phyloP scores from a whole-genome alignment of 2,329 filamentous ascomycete genomes.

The Cladosporium colombiae region DNA sequence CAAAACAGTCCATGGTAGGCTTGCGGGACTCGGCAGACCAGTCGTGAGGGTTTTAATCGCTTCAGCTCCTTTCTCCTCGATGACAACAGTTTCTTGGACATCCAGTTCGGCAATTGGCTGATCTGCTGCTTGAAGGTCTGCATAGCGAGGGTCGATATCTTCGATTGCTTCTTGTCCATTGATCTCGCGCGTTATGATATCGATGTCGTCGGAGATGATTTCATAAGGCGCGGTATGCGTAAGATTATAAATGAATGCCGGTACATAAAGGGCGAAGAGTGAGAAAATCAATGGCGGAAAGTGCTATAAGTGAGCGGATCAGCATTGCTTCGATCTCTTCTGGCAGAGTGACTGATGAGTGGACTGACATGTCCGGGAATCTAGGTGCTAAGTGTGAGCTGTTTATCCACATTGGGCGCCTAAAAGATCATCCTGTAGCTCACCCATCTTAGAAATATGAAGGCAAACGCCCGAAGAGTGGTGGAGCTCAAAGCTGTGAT shows the following conservation, averaged over 20 bases:
- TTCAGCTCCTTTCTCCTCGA: constrained; percentile 59
- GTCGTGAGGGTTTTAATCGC: constrained; percentile 68
- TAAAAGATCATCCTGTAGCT: constrained; percentile 1
- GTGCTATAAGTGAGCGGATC: constrained; percentile 24
- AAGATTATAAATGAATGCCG: constrained; percentile 40
- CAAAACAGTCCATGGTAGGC: constrained; percentile 61
- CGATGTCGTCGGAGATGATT: constrained; percentile 38
- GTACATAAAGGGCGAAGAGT: constrained; percentile 48
- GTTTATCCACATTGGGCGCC: neutral
- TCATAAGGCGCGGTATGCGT: constrained; percentile 35
- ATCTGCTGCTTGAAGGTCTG: constrained; percentile 37
- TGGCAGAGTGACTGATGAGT: neutral
- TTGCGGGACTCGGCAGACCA: constrained; percentile 74
- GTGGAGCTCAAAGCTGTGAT: constrained; percentile 32
- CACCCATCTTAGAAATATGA: constrained; percentile 41
- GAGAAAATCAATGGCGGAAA: constrained; percentile 39
- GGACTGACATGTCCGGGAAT: constrained; percentile 42
- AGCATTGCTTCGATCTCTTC: constrained; percentile 21
- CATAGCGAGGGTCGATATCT: constrained; percentile 27
- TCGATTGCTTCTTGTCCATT: constrained; percentile 30
- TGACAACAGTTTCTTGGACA: constrained; percentile 62
- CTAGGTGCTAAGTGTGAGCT: constrained; percentile 24
- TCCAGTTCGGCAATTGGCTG: constrained; percentile 55
- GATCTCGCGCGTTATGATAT: constrained; percentile 44
- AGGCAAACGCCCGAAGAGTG: constrained; percentile 31